Evolutionary conservation across 305 asterid species (phyloP).

Genomic region (Plantago rigida): DNA sequence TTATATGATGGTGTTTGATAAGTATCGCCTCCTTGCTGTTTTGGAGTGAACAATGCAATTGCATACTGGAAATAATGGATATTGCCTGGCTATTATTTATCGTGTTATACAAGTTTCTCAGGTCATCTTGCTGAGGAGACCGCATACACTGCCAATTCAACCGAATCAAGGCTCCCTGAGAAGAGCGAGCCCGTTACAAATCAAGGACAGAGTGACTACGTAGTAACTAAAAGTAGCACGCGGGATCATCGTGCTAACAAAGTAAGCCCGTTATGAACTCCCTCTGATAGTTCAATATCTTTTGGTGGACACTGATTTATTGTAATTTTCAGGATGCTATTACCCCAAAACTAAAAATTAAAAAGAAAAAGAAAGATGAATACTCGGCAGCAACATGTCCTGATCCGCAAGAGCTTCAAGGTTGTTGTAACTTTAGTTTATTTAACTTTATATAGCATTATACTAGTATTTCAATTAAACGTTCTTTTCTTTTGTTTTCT

Average conservation of each 20-base stretch:
- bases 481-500: conserved; percentile 22
- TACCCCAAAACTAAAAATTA: conserved; percentile 68
- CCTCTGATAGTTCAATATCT: conserved; percentile 18
- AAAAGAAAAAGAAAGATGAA: conserved; percentile 58
- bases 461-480: conserved; percentile 20
- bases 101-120: conserved; percentile 74
- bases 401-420: conserved; percentile 65
- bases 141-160: conserved; percentile 33
- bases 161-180: conserved; percentile 43
- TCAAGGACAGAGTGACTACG: conserved; percentile 35
- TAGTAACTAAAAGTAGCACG: conserved; percentile 36
- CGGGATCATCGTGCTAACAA: conserved; percentile 38
- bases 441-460: conserved; percentile 12
- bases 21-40: background rate
- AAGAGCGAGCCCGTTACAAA: conserved; percentile 32
- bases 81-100: conserved; percentile 48
- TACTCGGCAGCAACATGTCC: conserved; percentile 39
- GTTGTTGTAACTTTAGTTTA: conserved; percentile 31
- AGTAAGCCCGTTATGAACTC: conserved; percentile 37
- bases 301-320: conserved; percentile 24
- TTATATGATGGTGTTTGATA: too few relatives aligned
- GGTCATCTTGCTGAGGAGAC: conserved; percentile 62
- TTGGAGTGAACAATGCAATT: conserved; percentile 9
- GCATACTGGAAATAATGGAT: conserved; percentile 21
- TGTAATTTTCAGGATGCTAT: conserved; percentile 51